Base-by-base conservation (phyloP, 225 moss, liverwort and hornwort species). In the Sphagnum contortum region DNA sequence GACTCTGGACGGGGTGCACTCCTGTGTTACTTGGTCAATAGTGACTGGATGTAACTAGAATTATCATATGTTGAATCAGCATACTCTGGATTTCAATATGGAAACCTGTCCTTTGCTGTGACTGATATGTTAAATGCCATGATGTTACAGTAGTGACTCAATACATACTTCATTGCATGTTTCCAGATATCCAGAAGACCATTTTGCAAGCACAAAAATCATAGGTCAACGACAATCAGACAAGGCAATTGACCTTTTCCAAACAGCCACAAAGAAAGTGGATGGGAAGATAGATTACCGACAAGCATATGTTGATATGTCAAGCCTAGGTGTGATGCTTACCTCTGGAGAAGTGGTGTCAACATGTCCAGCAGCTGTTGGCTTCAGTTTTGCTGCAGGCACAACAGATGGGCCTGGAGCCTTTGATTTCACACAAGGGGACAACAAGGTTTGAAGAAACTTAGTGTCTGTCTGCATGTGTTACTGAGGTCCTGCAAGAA, bases 381-480 rank as follows among this genome's bases (percentile, higher is more conserved):
- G 98, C 47, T 98, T 98, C 75, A 94, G 93, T 60, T 98, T 98
- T 83, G 98, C 98, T 63, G 98, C 93, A 65, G 98, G 98, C 66
- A 98, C 98, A 64, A 93, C 98, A 45, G 98, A 98, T 78, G 98
- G 98, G 60, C 93, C 93, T 4, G 93, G 93, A 62, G 98, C 98
- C 55, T 98, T 98, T 82, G 87, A 86, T 79, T 98, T 98, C 71
- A 83, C 85, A 5, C 98, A 98, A 78, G 98, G 91, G 65, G 98
- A 98, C 65, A 86, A 89, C 62, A 78, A 88, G 88, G 90, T 91
- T 70, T 65, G 57, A 9, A 29, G 48, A 48, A 44, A 44, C 45
- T n/a, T 9, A 9, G 47, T 48, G 46, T 9, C 13, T 57, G 11
- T 12, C 8, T 57, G 48, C 5, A 5, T 62, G 46, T 48, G 48